These are phyloP conservation scores for Castanospermum australe DNA, from an alignment of 306 rosid species.

Conservation along the genomic window DNA sequence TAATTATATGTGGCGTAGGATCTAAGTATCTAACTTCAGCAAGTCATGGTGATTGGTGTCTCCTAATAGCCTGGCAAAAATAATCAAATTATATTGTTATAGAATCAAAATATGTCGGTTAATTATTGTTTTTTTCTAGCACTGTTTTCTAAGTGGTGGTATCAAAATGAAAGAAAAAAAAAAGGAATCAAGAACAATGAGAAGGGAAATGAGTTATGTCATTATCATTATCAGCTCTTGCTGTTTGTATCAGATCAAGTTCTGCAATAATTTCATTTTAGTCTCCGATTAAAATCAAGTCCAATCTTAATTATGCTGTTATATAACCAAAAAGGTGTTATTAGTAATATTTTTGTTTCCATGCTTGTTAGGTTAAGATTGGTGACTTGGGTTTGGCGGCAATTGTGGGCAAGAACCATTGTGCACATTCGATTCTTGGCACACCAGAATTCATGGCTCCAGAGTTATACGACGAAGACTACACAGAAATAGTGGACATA, in stretches of 20 bases:
- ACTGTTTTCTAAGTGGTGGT: background rate
- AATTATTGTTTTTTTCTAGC: background rate
- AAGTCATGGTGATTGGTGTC: slow-evolving; percentile 8
- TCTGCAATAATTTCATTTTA: background rate
- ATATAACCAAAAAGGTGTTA: background rate
- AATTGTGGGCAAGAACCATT: slow-evolving; percentile 72
- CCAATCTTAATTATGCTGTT: background rate
- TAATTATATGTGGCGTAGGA: slow-evolving; percentile 7
- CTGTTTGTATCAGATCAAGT: background rate
- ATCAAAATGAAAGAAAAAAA: background rate
- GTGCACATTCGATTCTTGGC: slow-evolving; percentile 85
- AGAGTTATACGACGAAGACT: slow-evolving; percentile 77
- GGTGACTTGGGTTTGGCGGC: slow-evolving; percentile 96
- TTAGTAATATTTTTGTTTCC: background rate
- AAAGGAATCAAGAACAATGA: background rate
- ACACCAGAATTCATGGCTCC: slow-evolving; percentile 98
- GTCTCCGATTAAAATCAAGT: background rate
- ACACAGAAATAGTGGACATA: slow-evolving; percentile 89
- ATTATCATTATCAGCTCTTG: background rate
- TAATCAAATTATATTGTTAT: background rate
- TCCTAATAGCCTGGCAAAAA: slow-evolving; percentile 5
- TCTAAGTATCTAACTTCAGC: slow-evolving; percentile 9
- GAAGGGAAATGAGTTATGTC: background rate
- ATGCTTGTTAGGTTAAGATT: slow-evolving; percentile 68
- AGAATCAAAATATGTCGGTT: background rate